Conservation (phyloP, 257 asterid genomes). For the Agastache rugosa region DNA sequence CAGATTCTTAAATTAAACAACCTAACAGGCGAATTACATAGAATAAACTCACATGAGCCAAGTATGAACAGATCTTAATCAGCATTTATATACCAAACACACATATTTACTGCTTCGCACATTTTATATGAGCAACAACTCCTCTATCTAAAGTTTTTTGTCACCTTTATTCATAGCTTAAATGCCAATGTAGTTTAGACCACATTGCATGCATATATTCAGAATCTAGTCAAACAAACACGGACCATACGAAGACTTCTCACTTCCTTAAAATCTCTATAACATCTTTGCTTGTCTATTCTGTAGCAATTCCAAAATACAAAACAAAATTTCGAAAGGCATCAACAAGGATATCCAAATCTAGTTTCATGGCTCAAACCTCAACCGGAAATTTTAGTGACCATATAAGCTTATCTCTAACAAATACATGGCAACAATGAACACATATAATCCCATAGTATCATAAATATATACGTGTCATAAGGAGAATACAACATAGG, state of each 20-base stretch:
- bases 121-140: constrained; percentile 16
- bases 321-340: neutral
- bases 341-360: neutral
- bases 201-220: neutral
- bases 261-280: constrained; percentile 19
- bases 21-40: constrained; percentile 3
- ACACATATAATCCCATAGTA: neutral
- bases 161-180: constrained; percentile 14
- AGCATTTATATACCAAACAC: neutral
- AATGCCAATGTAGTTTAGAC: neutral
- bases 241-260: constrained; percentile 9
- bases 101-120: constrained; percentile 8
- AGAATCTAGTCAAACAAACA: neutral
- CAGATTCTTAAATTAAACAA: constrained; percentile 11
- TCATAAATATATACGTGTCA: neutral
- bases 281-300: neutral
- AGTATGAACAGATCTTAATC: constrained; percentile 12
- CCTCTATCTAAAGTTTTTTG: neutral
- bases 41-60: constrained; percentile 1
- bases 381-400: neutral
- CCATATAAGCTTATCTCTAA: neutral
- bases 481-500: constrained; percentile 16
- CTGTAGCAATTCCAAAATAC: constrained; percentile 6
- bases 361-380: constrained; percentile 10
- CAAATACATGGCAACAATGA: neutral